Evolutionary conservation across 2,329 filamentous ascomycete species (phyloP), one percentile per base, ranked within the genome.

Genomic region (Claviceps maximensis): DNA sequence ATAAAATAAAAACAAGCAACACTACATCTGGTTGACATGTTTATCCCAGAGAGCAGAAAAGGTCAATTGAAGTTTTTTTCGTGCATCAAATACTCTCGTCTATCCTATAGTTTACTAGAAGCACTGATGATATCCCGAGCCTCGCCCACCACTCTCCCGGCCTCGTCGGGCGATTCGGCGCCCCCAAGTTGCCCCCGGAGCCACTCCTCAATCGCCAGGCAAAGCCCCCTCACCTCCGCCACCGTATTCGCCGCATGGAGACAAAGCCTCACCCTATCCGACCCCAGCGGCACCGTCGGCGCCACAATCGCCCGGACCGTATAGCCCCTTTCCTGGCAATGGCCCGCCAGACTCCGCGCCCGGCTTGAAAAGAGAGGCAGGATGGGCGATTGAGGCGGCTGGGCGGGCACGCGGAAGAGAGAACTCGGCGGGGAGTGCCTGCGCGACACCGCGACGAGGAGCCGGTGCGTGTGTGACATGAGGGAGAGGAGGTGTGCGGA

Each of bases 301-400:
- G 82, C 73, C 54, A 87, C 80, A 17, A 87, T 85, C 0, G 83
- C 75, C 2, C 84, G 73, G 0, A 86, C 78, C 45, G 83, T 70
- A 53, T 79, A 81, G 0, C 81, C 80, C 0, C 67, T 63, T 3
- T 69, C 59, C 64, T 87, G 83, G 52, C 83, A 86, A 52, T 75
- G 69, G 1, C 65, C 69, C 0, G 84, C 83, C 15, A 87, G 65
- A 3, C 72, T 71, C 3, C 82, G 74, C 0, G 84, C 81, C 0
- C 75, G 65, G 0, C 72, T 69, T 0, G 80, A 84, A 19, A 83
- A 71, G 0, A 87, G 64, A 0, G 82, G 77, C 44, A 87, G 78
- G 8, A 87, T 86, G 0, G 83, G 83, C 0, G 82, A 84, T 6
- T 69, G 68, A 0, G 79, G 76, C 1, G 55, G 52, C 1, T 56